These are phyloP conservation scores for Auricularia cornea DNA, from an alignment of 768 basidiomycete species.

Conservation along the genomic window DNA sequence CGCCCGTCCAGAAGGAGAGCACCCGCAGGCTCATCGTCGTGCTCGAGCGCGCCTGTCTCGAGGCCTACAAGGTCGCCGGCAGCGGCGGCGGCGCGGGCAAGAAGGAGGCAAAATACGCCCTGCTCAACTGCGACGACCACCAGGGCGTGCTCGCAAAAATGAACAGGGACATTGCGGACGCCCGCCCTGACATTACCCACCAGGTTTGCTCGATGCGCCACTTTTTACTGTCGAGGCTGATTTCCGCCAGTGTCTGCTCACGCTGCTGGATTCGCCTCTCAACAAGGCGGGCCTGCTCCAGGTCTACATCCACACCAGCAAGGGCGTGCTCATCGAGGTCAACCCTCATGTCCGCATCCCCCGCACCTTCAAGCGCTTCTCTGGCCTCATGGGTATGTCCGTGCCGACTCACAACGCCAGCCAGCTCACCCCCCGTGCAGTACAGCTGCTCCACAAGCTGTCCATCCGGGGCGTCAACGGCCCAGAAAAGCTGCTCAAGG, in stretches of 20 bases:
- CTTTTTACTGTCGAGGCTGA: not conserved
- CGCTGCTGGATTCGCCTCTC: conserved; percentile 91
- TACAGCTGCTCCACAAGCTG: conserved; percentile 93
- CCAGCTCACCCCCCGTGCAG: conserved; percentile 32
- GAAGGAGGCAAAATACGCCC: conserved; percentile 87
- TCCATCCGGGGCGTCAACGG: conserved; percentile 95
- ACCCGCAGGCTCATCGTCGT: conserved; percentile 76
- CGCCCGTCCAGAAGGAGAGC: conserved; percentile 32
- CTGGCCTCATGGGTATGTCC: conserved; percentile 90
- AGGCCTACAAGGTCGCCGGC: conserved; percentile 81
- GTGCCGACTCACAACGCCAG: too few relatives aligned
- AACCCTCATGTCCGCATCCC: conserved; percentile 98
- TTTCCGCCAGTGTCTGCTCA: conserved; percentile 75
- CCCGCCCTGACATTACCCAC: conserved; percentile 98
- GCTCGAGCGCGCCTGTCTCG: conserved; percentile 89
- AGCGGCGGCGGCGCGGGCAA: conserved; percentile 34
- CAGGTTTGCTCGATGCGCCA: conserved; percentile 45
- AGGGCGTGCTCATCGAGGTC: conserved; percentile 93
- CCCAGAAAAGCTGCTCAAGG: conserved; percentile 92
- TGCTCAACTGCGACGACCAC: conserved; percentile 97
- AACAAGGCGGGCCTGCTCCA: conserved; percentile 96
- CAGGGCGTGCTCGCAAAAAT: conserved; percentile 98
- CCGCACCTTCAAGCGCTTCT: conserved; percentile 96
- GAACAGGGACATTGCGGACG: conserved; percentile 95
- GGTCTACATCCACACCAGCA: conserved; percentile 96